Evolutionary conservation across 2,329 filamentous ascomycete genomes (phyloP), one percentile per base, ranked within the genome.

Genomic region (Exophiala spinifera): DNA sequence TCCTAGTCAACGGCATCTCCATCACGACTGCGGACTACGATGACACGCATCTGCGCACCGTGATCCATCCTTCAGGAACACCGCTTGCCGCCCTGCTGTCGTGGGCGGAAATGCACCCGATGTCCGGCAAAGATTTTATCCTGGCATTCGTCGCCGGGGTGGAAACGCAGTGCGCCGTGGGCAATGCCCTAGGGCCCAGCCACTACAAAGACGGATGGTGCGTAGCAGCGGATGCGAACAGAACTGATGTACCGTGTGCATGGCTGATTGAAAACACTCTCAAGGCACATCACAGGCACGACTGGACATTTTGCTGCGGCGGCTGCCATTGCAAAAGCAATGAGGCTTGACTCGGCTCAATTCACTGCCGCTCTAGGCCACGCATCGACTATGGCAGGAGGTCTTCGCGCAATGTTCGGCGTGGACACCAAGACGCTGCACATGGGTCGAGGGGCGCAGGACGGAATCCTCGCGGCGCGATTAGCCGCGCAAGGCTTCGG

Each of bases 1-100:
- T 76, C 0, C 65, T 81, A 3, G 60, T 82, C 42, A 80, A 81
- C 58, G 79, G 79, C 23, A 79, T 81, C 40, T 75, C 78, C 10
- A 78, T 75, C 19, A 78, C 81, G 53, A 75, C 79, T 1, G 75
- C 81, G 50, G 78, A 81, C 60, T 82, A 80, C 63, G 79, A 82
- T 55, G 78, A 81, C 62, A 81, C 78, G 0, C 78, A 81, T 57
- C 69, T 80, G 1, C 76, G 77, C 42, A 81, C 76, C 3, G 78
- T 81, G 53, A 81, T 81, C 37, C 79, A 82, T 57, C 79, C 78
- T 0, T 72, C 76, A 0, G 78, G 78, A 0, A 75, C 78, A 0
- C 75, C 81, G 0, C 75, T 77, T 1, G 74, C 70, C 33, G 78
- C 79, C 0, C 63, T 81, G 1, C 69, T 82, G 3, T 74, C 78